Evolutionary conservation across 73 alveolate genomes (phyloP).

Genomic region (Blepharisma japonicum): DNA sequence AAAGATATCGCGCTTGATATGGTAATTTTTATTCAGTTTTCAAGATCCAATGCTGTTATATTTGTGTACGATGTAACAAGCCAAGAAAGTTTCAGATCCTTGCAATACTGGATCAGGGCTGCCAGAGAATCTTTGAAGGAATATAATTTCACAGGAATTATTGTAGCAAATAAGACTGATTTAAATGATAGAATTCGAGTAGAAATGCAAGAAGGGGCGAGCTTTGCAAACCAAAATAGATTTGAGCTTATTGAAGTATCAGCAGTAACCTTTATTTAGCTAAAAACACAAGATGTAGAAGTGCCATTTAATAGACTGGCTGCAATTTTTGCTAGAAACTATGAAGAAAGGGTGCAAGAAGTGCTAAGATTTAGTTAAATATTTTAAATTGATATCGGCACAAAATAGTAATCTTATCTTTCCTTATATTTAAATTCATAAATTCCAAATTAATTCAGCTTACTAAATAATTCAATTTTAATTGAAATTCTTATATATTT

Average conservation of each 20-base stretch:
- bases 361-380: neutral
- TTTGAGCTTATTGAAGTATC: slow-evolving; percentile 58
- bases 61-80: slow-evolving; percentile 45
- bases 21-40: slow-evolving; percentile 36
- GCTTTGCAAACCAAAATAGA: slow-evolving; percentile 47
- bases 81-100: slow-evolving; percentile 46
- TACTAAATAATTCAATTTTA: no score
- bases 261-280: slow-evolving; percentile 36
- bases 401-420: no score
- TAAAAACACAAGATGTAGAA: slow-evolving; percentile 40
- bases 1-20: slow-evolving; percentile 57
- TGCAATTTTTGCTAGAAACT: slow-evolving; percentile 32
- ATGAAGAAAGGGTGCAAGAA: slow-evolving; percentile 38
- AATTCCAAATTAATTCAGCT: no score
- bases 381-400: no score
- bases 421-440: no score
- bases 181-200: slow-evolving; percentile 51
- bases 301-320: slow-evolving; percentile 53
- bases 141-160: slow-evolving; percentile 42
- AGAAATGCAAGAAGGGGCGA: slow-evolving; percentile 53
- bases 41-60: slow-evolving; percentile 22
- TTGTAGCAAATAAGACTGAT: slow-evolving; percentile 64
- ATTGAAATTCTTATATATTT: no score
- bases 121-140: slow-evolving; percentile 18
- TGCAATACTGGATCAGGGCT: slow-evolving; percentile 39